Conservation (phyloP, 2,329 filamentous ascomycete genomes). For the Penicillium sp. region DNA sequence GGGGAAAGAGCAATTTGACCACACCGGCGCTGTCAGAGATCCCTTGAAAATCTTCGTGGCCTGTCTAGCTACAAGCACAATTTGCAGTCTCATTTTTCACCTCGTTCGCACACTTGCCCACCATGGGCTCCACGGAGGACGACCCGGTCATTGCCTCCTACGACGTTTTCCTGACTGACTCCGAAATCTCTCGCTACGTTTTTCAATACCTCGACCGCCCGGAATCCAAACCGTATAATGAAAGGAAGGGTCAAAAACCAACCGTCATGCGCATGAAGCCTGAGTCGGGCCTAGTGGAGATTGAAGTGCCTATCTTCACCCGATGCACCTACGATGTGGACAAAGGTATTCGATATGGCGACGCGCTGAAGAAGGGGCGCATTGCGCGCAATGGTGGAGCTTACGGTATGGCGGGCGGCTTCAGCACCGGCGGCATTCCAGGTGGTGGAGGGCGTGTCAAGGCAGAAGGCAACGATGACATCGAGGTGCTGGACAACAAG, state of each 20-base stretch:
- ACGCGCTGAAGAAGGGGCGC: constrained; percentile 63
- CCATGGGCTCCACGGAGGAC: constrained; percentile 33
- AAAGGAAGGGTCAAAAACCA: constrained; percentile 58
- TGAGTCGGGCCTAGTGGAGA: constrained; percentile 78
- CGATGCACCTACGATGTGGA: constrained; percentile 75
- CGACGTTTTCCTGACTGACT: constrained; percentile 81
- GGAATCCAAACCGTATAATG: constrained; percentile 63
- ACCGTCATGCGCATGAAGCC: constrained; percentile 80
- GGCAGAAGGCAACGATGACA: constrained; percentile 24
- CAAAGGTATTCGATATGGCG: constrained; percentile 81
- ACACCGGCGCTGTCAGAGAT: too few relatives aligned
- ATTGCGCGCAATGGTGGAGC: constrained; percentile 62
- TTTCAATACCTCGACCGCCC: constrained; percentile 79
- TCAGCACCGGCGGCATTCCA: constrained; percentile 60
- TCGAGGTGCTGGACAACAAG: constrained; percentile 37
- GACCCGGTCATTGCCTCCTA: constrained; percentile 76
- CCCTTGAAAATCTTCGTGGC: not conserved
- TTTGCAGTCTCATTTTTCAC: not conserved
- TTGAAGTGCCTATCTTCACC: constrained; percentile 83
- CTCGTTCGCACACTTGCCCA: too few relatives aligned
- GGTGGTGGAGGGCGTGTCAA: constrained; percentile 31
- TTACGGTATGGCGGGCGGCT: constrained; percentile 71
- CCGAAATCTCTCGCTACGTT: constrained; percentile 70
- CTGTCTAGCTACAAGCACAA: not conserved
- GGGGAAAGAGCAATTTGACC: constrained; percentile 14